phyloP scores from a whole-genome alignment of 225 moss, liverwort and hornwort species.

The Pleurozium schreberi region DNA sequence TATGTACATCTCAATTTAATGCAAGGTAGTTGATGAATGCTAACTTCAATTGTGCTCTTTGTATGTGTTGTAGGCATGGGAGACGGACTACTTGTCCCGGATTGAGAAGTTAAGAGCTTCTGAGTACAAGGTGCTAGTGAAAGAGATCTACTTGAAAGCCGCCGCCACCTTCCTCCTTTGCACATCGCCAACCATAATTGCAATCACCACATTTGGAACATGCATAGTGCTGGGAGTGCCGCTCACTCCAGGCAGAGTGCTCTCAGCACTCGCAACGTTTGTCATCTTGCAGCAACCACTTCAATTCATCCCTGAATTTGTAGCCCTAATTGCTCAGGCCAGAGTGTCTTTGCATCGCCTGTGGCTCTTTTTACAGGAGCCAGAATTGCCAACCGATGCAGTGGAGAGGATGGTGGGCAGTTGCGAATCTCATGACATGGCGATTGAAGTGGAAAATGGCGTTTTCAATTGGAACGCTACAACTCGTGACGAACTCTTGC shows the following conservation, averaged over 20 bases:
- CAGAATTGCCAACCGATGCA: conserved; percentile 24
- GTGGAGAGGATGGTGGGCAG: neutral
- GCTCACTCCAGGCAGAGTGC: conserved; percentile 30
- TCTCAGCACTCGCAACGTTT: conserved; percentile 6
- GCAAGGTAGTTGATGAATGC: neutral
- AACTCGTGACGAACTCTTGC: neutral
- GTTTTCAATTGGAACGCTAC: conserved; percentile 16
- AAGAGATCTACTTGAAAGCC: neutral
- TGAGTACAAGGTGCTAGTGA: conserved; percentile 13
- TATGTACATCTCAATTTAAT: neutral
- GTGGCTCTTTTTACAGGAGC: conserved; percentile 18
- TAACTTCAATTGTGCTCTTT: neutral
- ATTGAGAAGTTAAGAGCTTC: conserved; percentile 12
- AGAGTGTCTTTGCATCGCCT: conserved; percentile 37
- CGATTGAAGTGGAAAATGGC: conserved; percentile 13
- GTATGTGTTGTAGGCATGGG: conserved; percentile 18
- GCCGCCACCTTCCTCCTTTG: conserved; percentile 10
- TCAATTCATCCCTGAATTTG: conserved; percentile 7
- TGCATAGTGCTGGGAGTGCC: conserved; percentile 13
- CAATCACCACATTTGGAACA: conserved; percentile 14
- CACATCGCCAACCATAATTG: conserved; percentile 16
- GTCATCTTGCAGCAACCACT: conserved; percentile 20
- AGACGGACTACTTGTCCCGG: conserved; percentile 1
- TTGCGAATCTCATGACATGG: neutral
- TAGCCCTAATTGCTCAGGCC: conserved; percentile 13